Base-by-base conservation (phyloP, 2,329 filamentous ascomycete genomes). In the Stromatinia cepivora region DNA sequence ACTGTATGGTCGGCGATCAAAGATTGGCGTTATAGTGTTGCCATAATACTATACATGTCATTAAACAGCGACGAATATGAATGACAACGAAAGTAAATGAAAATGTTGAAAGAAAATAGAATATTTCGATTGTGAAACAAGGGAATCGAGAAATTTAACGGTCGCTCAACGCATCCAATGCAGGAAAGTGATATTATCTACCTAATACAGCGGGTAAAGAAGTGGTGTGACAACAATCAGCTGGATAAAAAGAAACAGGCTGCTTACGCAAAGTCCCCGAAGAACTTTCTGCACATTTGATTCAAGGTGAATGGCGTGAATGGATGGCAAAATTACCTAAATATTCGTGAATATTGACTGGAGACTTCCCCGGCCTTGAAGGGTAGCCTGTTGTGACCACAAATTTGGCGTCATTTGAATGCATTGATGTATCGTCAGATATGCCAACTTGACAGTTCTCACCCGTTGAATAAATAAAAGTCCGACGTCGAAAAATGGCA, bases 1-100 rank as follows among this genome's bases (percentile, higher is more conserved):
- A 36, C 25, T 42, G n/a, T 62, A 62, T 62, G 56, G 54, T 67
- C 45, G 66, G 66, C 66, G 66, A 67, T 67, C 66, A 67, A 61
- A 62, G 20, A 39, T 62, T 48, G 54, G 54, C 66, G 36, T 61
- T 31, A 28, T 45, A 34, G 45, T 67, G 46, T 42, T 62, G 45
- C 66, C 46, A 48, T 45, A 28, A 52, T 9, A 50, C 45, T 42
- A 42, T 42, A 42, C 36, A 34, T 52, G 20, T 45, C 42, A 42
- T 42, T 48, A 2, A n/a, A 52, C 17, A 17, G 54, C 20, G n/a
- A n/a, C 50, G 65, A 15, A 28, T 28, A 22, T 50, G 5, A 53
- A 52, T 48, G 36, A 61, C 3, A 67, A 61, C 28, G 53, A 54
- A 61, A 48, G 31, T 34, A 36, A 36, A 67, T 42, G 31, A 46